phyloP scores from a whole-genome alignment of 495 filamentous ascomycete genomes.

The Clohesyomyces aquaticus region DNA sequence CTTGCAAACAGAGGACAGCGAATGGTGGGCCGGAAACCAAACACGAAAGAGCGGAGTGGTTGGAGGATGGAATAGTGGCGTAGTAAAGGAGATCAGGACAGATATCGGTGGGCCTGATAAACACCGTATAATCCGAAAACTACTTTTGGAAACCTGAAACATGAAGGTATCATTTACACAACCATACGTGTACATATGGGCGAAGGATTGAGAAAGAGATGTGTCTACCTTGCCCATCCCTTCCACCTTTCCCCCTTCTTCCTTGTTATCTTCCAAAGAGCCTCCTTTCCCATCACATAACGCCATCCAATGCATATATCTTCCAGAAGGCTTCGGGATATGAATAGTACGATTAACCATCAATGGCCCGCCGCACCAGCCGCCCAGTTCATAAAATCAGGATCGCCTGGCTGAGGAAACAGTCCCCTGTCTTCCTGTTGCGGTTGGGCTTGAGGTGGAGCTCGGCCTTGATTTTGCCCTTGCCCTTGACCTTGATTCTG shows the following conservation, averaged over 20 bases:
- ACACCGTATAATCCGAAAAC: no score
- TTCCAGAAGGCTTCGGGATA: not conserved
- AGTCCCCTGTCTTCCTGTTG: conserved; percentile 59
- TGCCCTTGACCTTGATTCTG: conserved; percentile 32
- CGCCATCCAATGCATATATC: conserved; percentile 20
- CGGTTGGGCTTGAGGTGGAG: conserved; percentile 42
- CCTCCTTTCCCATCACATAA: no score
- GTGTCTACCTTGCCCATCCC: conserved; percentile 3
- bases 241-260: not conserved
- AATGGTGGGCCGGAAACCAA: no score
- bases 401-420: conserved; percentile 73
- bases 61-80: not conserved
- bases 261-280: conserved; percentile 3
- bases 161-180: conserved; percentile 23
- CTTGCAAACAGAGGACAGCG: no score
- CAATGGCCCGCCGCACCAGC: conserved; percentile 78
- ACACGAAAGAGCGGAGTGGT: not conserved
- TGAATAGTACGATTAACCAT: not conserved
- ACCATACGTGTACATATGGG: conserved; percentile 18
- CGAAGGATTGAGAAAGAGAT: not conserved
- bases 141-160: not conserved
- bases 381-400: conserved; percentile 72
- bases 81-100: conserved; percentile 6
- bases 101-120: not conserved
- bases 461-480: conserved; percentile 30